These are phyloP conservation scores for Pyronema omphalodes DNA, from an alignment of 495 filamentous ascomycete species.

Conservation along the genomic window DNA sequence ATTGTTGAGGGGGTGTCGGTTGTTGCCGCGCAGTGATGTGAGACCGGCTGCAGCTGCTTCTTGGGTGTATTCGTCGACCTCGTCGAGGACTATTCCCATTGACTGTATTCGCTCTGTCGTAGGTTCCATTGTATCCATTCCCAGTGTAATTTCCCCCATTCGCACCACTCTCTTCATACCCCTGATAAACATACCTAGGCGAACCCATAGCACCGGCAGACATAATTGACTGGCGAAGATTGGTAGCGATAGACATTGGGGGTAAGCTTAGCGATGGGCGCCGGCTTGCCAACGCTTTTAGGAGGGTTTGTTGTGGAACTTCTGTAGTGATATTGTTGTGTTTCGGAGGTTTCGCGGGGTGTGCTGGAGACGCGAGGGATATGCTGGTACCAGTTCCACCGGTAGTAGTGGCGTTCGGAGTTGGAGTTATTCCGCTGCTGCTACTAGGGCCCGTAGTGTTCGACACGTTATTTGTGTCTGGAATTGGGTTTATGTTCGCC, in stretches of 20 bases:
- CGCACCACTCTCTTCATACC: too few species aligned
- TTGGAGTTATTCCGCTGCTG: too few species aligned
- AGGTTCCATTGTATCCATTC: background rate
- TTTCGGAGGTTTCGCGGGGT: background rate
- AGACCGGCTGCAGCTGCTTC: background rate
- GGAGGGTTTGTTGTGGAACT: constrained; percentile 66
- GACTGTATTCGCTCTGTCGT: background rate
- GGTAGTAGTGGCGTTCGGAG: too few species aligned
- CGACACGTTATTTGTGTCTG: too few species aligned
- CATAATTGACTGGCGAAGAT: constrained; percentile 6
- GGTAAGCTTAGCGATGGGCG: constrained; percentile 29
- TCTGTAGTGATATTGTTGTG: background rate
- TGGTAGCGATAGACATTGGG: constrained; percentile 9
- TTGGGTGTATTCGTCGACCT: background rate
- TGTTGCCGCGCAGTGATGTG: constrained; percentile 24
- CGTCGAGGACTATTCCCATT: background rate
- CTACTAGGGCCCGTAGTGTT: too few species aligned
- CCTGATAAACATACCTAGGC: constrained; percentile 11
- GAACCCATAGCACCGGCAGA: constrained; percentile 9
- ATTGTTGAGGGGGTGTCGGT: constrained; percentile 18
- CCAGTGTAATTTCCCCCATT: background rate
- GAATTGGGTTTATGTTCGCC: too few species aligned
- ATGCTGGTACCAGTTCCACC: too few species aligned
- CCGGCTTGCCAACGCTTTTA: constrained; percentile 69
- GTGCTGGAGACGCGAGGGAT: too few species aligned